Conservation (phyloP, 129 eudicot species). For the carrot (Daucus carota) region DNA sequence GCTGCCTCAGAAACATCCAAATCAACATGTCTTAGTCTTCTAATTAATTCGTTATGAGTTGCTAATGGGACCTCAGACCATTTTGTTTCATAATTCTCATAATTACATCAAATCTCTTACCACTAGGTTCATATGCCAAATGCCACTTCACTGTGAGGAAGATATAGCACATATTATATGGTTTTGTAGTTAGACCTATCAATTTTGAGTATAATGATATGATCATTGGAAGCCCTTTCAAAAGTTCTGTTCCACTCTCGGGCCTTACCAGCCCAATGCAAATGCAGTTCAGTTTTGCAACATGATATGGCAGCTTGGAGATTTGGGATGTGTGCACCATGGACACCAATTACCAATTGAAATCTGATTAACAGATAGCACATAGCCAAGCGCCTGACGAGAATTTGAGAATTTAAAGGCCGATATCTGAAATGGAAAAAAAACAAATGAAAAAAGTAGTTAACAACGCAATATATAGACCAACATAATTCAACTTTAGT, state of each 20-base stretch:
- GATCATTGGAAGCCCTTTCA: neutral
- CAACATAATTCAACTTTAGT: no score
- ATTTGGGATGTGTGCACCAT: neutral
- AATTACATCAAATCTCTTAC: neutral
- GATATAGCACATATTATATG: no score
- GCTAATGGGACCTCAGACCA: slow-evolving; percentile 11
- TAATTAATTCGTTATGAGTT: neutral
- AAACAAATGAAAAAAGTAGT: no score
- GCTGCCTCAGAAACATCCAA: slow-evolving; percentile 13
- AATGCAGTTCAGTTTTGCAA: neutral
- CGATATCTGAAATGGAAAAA: no score
- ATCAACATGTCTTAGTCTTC: slow-evolving; percentile 10
- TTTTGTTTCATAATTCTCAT: neutral
- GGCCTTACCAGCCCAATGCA: no score
- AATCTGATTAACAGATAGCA: no score
- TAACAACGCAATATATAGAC: neutral
- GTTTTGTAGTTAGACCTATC: neutral
- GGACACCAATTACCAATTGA: no score
- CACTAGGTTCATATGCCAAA: no score
- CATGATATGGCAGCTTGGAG: neutral
- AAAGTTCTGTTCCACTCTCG: neutral
- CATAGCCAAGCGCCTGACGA: neutral
- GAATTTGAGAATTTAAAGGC: neutral
- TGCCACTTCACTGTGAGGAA: no score
- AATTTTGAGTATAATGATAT: no score